Base-by-base conservation (phyloP, 1,284 basidiomycete genomes). In the Tilletia walkeri region DNA sequence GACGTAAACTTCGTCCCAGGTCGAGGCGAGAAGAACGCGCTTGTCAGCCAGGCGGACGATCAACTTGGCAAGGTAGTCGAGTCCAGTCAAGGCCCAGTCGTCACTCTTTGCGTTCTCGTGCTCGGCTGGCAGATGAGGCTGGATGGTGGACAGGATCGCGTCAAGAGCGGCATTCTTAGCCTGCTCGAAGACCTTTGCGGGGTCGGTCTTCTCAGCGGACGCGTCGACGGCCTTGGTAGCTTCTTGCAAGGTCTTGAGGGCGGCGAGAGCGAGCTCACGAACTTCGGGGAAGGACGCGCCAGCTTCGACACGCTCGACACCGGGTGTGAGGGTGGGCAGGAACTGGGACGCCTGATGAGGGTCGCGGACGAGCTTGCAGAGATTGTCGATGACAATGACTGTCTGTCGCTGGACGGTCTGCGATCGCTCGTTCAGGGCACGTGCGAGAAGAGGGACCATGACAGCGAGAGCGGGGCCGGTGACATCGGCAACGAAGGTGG, bases 401-500 rank as follows among this genome's bases (percentile, higher is more conserved):
- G 79, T 92, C 83, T 97, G 94, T 48, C 85, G 83, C 78, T 86
- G 85, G 24, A 86, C 85, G 65, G 82, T 84, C 89, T 95, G 96
- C 75, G 93, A 95, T 76, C 95, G 89, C 85, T 98, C 95, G 82
- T 95, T 95, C 76, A 99, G 87, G 6, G 94, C 95, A 82, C 96
- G 93, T 68, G 90, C 88, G 69, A 99, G 87, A 53, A 99, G 89
- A 4, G 95, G 95, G 1, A 96, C 94, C 77, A 99, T 90, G 77
- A 99, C 94, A 34, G 96, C 95, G 53, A 99, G 89, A 16, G 95
- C 94, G 16, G 95, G 95, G 0, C 93, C 91, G 45, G 92, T 97
- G 78, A 99, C 94, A 86, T 99, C 95, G 69, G 94, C 93, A 72
- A 99, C 96, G 80, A 97, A 99, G 16, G 95, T 98, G 50, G 93